Base-by-base conservation (phyloP, 441 rosid genomes). In the Biscutella laevigata region DNA sequence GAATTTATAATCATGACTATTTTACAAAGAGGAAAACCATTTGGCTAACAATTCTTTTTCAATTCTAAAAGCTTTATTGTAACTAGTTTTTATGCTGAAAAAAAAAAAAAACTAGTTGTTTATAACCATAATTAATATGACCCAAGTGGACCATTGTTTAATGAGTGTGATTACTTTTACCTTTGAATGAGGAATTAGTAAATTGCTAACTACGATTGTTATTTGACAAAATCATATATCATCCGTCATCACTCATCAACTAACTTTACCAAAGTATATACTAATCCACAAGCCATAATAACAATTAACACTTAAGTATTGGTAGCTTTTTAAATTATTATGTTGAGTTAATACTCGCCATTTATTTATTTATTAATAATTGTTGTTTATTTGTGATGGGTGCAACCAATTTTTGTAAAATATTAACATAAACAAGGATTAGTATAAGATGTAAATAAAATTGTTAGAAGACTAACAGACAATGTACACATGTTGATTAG, bases 381-480 rank as follows among this genome's bases (percentile, higher is more conserved):
- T n/a, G n/a, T n/a, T 41, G 14, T 48, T 32, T 57, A 41, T 25
- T 40, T 8, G 11, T n/a, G 17, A 33, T 10, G 6, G 53, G 34
- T 57, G 52, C 22, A 55, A 55, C 30, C 29, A 24, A 30, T 9
- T 15, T 20, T 4, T 20, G 41, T 40, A 14, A 38, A 33, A 57
- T 62, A 35, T 6, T 53, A 39, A 61, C 35, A 21, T 17, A 27
- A 61, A 48, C 27, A 10, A 21, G 0, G 14, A 34, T 12, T 45
- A 25, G 10, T 13, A 35, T 50, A 40, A 40, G 38, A 38, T 30
- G 22, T 46, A 47, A 41, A 13, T 15, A 15, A 34, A 64, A 20
- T 35, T 57, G 64, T 57, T 57, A 21, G 59, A 1, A 21, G 54
- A 57, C 47, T 65, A 42, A 49, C 58, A 57, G 62, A 56, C 62